Evolutionary conservation across 2,329 filamentous ascomycete species (phyloP).

Genomic region (Fusarium proliferatum): DNA sequence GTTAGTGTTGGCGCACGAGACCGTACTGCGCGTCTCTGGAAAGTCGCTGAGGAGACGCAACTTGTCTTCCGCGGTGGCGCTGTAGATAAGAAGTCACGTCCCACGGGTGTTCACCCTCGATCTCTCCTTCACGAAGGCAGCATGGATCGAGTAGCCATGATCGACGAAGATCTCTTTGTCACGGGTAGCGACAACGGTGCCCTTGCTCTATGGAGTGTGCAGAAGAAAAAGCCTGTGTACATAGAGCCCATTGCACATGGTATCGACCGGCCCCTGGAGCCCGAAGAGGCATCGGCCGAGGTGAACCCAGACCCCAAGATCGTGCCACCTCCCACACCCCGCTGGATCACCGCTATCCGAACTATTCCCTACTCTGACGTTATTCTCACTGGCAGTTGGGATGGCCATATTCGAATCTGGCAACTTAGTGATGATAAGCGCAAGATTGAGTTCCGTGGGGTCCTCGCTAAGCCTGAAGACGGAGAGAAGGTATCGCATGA

Average conservation of each 20-base stretch:
- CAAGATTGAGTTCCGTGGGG: constrained; percentile 77
- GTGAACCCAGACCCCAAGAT: constrained; percentile 68
- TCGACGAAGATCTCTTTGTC: constrained; percentile 89
- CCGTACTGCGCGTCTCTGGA: constrained; percentile 92
- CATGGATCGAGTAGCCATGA: constrained; percentile 90
- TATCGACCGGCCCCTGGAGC: constrained; percentile 75
- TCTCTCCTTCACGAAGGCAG: constrained; percentile 79
- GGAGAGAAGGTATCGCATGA: constrained; percentile 40
- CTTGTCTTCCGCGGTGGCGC: constrained; percentile 92
- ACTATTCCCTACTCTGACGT: constrained; percentile 92
- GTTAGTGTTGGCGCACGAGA: constrained; percentile 91
- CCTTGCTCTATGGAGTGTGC: constrained; percentile 85
- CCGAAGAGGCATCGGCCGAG: constrained; percentile 80
- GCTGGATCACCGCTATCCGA: constrained; percentile 90
- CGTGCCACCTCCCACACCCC: constrained; percentile 73
- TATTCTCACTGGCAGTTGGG: constrained; percentile 93
- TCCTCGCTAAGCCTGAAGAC: constrained; percentile 61
- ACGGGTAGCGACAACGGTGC: constrained; percentile 94
- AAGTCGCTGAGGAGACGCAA: constrained; percentile 94
- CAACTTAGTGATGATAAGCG: constrained; percentile 84
- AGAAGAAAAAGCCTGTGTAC: constrained; percentile 94
- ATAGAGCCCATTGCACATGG: constrained; percentile 86
- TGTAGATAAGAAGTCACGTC: constrained; percentile 62
- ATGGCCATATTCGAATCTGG: constrained; percentile 86
- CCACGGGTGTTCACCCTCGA: constrained; percentile 57